phyloP scores from a whole-genome alignment of 179 eudicot species.

The Silene coronaria region DNA sequence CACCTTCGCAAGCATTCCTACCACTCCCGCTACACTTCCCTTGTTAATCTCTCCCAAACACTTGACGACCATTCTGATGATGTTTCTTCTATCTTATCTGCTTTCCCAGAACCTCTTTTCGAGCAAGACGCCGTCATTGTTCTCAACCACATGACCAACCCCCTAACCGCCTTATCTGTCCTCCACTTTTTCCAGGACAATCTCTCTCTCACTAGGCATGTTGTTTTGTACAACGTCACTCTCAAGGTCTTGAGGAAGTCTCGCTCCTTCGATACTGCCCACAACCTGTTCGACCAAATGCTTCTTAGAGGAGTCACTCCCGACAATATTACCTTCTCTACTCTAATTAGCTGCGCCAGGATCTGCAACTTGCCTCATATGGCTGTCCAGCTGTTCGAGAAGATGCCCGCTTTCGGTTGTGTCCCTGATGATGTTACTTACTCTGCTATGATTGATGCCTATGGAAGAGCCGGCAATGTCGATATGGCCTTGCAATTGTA shows the following conservation, averaged over 20 bases:
- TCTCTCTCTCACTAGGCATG: constrained; percentile 33
- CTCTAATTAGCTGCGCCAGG: constrained; percentile 79
- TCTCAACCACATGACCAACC: constrained; percentile 59
- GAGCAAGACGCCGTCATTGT: constrained; percentile 70
- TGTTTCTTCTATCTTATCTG: constrained; percentile 32
- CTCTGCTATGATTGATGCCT: constrained; percentile 81
- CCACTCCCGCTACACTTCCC: constrained; percentile 53
- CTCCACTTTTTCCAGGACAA: constrained; percentile 42
- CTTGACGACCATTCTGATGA: constrained; percentile 41
- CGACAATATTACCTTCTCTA: constrained; percentile 78
- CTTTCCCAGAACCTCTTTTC: constrained; percentile 32
- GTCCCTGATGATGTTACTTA: constrained; percentile 71
- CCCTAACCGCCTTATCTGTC: constrained; percentile 39
- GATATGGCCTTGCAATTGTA: constrained; percentile 72
- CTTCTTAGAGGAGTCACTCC: constrained; percentile 54
- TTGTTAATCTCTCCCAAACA: constrained; percentile 38
- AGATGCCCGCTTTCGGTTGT: constrained; percentile 58
- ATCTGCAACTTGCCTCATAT: constrained; percentile 44
- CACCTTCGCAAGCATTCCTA: constrained; percentile 42
- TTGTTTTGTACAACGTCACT: constrained; percentile 68
- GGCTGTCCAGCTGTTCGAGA: constrained; percentile 83
- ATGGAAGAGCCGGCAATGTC: constrained; percentile 65
- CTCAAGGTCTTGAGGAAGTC: constrained; percentile 67
- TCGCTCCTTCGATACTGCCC: constrained; percentile 51
- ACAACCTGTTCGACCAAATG: constrained; percentile 74